phyloP scores from a whole-genome alignment of 1,284 basidiomycete genomes.

The Rugosomyces carneus region DNA sequence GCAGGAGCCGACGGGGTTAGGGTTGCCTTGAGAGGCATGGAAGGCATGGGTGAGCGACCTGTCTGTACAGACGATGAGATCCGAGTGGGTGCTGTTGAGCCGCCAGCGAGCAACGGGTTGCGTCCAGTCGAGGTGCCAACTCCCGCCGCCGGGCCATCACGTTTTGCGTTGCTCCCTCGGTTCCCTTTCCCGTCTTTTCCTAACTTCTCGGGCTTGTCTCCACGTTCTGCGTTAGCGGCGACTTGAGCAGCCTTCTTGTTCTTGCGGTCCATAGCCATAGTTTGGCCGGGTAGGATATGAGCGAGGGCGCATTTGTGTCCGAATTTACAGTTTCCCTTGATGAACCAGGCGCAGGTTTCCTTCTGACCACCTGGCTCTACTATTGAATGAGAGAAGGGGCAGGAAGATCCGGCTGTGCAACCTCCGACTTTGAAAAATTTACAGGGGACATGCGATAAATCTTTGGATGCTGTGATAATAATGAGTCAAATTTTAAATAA shows the following conservation, averaged over 20 bases:
- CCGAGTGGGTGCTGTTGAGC: constrained; percentile 36
- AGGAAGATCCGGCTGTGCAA: constrained; percentile 92
- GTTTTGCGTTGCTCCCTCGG: constrained; percentile 22
- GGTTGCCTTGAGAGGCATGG: constrained; percentile 62
- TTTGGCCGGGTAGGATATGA: constrained; percentile 91
- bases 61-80: constrained; percentile 36
- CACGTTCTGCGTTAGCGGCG: constrained; percentile 40
- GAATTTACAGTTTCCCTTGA: constrained; percentile 96
- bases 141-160: constrained; percentile 17
- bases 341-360: constrained; percentile 92
- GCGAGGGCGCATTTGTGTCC: constrained; percentile 96
- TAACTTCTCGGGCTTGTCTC: constrained; percentile 32
- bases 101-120: constrained; percentile 43
- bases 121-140: constrained; percentile 21
- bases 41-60: constrained; percentile 56
- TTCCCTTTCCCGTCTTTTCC: constrained; percentile 29
- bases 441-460: constrained; percentile 95
- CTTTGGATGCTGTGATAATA: constrained; percentile 52
- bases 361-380: constrained; percentile 77
- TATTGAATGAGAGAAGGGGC: constrained; percentile 83
- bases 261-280: constrained; percentile 93
- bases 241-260: constrained; percentile 95
- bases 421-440: constrained; percentile 95
- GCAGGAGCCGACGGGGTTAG: constrained; percentile 76
- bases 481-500: constrained; percentile 4